Evolutionary conservation across 768 basidiomycete species (phyloP).

Genomic region (Hericium rajendrae): DNA sequence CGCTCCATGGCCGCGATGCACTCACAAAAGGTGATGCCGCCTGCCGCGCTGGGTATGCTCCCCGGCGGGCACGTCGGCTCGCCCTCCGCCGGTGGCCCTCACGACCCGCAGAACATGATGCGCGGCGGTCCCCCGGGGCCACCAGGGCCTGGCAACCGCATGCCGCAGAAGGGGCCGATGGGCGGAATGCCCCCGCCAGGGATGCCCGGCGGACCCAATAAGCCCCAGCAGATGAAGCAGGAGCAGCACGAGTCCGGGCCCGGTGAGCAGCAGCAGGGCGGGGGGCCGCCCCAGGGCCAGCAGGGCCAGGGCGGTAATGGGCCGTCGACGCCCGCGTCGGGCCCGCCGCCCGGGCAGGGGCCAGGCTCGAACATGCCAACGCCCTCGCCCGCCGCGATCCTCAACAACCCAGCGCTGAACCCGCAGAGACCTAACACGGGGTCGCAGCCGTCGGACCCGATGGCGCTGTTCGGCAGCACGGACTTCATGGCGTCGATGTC

Average conservation of each 20-base stretch:
- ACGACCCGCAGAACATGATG: constrained; percentile 4
- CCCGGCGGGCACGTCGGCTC: background rate
- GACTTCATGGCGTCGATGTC: background rate
- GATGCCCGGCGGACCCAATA: constrained; percentile 3
- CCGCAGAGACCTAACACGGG: constrained; percentile 10
- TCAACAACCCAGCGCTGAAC: constrained; percentile 1
- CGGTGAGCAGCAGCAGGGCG: background rate
- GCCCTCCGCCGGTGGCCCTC: background rate
- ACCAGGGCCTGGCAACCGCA: constrained; percentile 1
- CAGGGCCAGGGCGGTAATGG: background rate
- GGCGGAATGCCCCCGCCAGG: constrained; percentile 16
- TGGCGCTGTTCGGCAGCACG: background rate
- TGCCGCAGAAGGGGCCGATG: constrained; percentile 6
- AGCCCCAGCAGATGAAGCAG: constrained; percentile 8
- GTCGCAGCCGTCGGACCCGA: background rate
- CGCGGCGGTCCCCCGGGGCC: background rate
- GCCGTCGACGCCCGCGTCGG: constrained; percentile 7
- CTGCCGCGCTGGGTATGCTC: constrained; percentile 2
- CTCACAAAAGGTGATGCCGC: background rate
- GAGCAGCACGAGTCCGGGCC: constrained; percentile 1
- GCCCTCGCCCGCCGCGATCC: constrained; percentile 8
- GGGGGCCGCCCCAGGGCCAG: background rate
- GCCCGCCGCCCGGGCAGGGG: background rate
- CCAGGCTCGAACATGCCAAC: background rate
- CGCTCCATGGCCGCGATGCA: background rate